Evolutionary conservation across 202 grass and related monocot genomes (phyloP), one percentile per base, ranked within the genome.

Genomic region (Schoenoplectus triqueter): DNA sequence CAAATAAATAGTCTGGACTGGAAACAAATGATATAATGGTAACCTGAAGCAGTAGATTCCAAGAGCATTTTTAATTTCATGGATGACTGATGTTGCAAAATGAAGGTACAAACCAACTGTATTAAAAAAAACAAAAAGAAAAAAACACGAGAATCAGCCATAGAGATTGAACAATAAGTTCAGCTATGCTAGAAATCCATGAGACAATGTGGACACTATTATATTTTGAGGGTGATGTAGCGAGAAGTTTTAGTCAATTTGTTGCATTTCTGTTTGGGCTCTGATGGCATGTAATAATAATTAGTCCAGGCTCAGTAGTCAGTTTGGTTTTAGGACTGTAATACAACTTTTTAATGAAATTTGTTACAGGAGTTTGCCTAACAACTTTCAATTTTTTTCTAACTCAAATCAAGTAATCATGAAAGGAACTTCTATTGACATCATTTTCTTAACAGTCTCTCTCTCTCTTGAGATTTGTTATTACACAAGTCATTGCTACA

Each of bases 11-110:
- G 45, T 47, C 31, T 31, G 31, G 31, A 31, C 31, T 31, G 31
- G 1, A 14, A 59, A 59, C 9, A 15, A 59, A 61, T 3, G 5
- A 57, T 87, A 83, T 18, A 79, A 62, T 18, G 6, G 3, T 82
- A 80, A 7, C 96, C 93, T 96, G 93, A 99, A 99, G 89, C 96
- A 99, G 65, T 91, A 96, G 48, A 99, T 99, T 89, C 92, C 93
- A 61, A 99, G 93, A 83, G 96, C 93, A 85, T 94, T 88, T 84
- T 91, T 94, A 42, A 99, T 99, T 92, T 99, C 96, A 76, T 90
- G 88, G 66, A 95, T 91, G 59, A 99, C 96, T 21, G 96, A 99
- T 77, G 92, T 84, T 0, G 96, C 93, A 73, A 99, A 91, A 87
- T 96, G 80, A 22, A 99, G 57, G 87, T 99, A 96, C 75, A 99